phyloP scores from a whole-genome alignment of 768 basidiomycete species.

The Astraeus odoratus region DNA sequence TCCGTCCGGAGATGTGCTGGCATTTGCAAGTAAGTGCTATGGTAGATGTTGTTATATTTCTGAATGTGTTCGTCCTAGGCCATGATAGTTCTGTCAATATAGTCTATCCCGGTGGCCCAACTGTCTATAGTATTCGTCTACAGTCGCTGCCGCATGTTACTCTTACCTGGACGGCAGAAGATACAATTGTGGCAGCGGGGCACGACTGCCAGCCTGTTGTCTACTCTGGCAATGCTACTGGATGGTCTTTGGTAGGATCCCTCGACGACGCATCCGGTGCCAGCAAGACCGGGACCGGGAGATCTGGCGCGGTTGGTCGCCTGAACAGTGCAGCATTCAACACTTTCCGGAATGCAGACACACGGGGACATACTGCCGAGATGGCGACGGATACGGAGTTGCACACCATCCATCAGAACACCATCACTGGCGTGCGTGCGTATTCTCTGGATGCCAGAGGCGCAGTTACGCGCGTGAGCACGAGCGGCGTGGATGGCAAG shows the following conservation, averaged over 20 bases:
- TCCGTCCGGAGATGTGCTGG: conserved; percentile 89
- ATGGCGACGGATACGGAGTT: conserved; percentile 60
- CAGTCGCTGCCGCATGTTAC: conserved; percentile 78
- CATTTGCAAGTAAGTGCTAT: conserved; percentile 74
- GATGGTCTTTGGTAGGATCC: conserved; percentile 77
- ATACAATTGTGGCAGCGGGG: conserved; percentile 81
- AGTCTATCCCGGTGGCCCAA: conserved; percentile 76
- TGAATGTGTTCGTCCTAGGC: conserved; percentile 35
- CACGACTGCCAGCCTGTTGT: conserved; percentile 96
- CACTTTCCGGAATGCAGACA: conserved; percentile 88
- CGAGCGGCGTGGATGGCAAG: conserved; percentile 89
- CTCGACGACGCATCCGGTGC: conserved; percentile 67
- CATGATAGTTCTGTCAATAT: conserved; percentile 89
- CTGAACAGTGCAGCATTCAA: conserved; percentile 93
- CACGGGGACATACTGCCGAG: conserved; percentile 43
- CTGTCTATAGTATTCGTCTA: conserved; percentile 66
- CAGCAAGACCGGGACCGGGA: conserved; percentile 28
- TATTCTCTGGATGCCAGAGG: conserved; percentile 53
- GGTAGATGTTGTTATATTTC: not conserved
- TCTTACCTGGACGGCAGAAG: conserved; percentile 80
- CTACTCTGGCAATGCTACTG: conserved; percentile 47
- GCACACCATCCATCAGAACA: conserved; percentile 94
- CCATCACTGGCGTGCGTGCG: conserved; percentile 84
- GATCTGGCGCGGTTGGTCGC: conserved; percentile 49
- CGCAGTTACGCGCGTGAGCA: conserved; percentile 70